phyloP scores from a whole-genome alignment of 202 grass and related monocot species.

The Dendrocalamus latiflorus region DNA sequence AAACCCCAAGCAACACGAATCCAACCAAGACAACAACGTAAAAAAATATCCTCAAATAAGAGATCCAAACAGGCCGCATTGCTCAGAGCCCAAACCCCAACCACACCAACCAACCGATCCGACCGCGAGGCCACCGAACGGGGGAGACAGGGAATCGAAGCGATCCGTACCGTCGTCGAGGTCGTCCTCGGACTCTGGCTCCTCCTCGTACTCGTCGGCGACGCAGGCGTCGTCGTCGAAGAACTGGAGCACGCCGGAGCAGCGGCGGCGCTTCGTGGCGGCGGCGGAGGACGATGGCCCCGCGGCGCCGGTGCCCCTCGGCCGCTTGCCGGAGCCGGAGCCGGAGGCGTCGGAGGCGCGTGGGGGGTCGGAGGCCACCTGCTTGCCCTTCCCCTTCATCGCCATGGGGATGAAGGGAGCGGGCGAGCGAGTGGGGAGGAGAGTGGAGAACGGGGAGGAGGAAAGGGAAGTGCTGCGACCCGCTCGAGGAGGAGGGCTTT shows the following conservation, averaged over 20 bases:
- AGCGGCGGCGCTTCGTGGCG: conserved; percentile 38
- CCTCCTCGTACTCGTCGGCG: conserved; percentile 46
- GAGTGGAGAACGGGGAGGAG: neutral
- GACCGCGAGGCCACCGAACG: neutral
- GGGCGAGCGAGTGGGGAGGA: neutral
- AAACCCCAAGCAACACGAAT: conserved; percentile 14
- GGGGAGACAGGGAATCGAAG: neutral
- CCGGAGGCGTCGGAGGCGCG: neutral
- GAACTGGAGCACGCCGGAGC: conserved; percentile 58
- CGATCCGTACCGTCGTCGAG: conserved; percentile 33
- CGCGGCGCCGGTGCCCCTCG: neutral
- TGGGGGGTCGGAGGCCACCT: conserved; percentile 24
- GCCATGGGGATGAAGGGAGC: conserved; percentile 38
- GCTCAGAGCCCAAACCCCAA: neutral
- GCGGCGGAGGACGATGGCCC: conserved; percentile 29
- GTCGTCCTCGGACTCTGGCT: conserved; percentile 33
- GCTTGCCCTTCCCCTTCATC: conserved; percentile 74
- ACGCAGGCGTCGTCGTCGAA: conserved; percentile 67
- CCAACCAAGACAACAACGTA: neutral
- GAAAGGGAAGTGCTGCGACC: neutral
- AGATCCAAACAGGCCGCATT: neutral
- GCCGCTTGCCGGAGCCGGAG: conserved; percentile 26
- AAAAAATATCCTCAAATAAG: neutral
- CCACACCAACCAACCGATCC: neutral
- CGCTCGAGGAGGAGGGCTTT: neutral